A percentile compares a stretch with the other conserved stretches of the same genome.
Evolutionary conservation across 2,329 filamentous ascomycete species (phyloP).

Genomic region (Sporothrix curviconia): DNA sequence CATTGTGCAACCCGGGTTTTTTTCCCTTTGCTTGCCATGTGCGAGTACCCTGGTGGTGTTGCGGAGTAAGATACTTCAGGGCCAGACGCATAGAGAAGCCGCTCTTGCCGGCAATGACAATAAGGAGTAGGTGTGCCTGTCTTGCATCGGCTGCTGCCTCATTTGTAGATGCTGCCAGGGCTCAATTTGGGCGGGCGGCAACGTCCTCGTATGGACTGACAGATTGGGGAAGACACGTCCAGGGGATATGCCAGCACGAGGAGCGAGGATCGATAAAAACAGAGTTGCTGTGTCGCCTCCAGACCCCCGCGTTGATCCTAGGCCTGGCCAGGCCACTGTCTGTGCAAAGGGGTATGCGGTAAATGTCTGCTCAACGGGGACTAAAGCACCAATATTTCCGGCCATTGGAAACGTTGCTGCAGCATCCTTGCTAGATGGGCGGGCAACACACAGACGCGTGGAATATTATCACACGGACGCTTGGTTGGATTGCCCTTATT

Average conservation of each 20-base stretch:
- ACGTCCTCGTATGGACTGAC: too few species aligned
- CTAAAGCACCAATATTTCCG: not conserved
- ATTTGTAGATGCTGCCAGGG: not conserved
- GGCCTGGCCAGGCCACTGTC: not conserved
- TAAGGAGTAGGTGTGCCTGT: constrained; percentile 24
- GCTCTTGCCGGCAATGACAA: constrained; percentile 28
- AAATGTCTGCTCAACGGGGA: not conserved
- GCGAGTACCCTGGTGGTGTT: too few species aligned
- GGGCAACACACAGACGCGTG: constrained; percentile 11
- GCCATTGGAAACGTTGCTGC: not conserved
- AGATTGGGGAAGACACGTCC: too few species aligned
- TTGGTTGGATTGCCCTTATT: constrained; percentile 9
- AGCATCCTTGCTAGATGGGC: not conserved
- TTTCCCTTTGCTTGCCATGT: constrained; percentile 13
- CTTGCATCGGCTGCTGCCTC: constrained; percentile 22
- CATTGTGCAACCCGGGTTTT: constrained; percentile 22
- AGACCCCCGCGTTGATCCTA: constrained; percentile 7
- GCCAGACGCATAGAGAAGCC: constrained; percentile 22
- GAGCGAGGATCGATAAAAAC: constrained; percentile 7
- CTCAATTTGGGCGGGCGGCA: not conserved
- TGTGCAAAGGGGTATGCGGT: constrained; percentile 1
- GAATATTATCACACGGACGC: constrained; percentile 15
- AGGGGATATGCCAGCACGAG: too few species aligned
- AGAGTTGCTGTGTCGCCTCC: constrained; percentile 7
- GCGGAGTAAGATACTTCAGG: constrained; percentile 18